phyloP scores from a whole-genome alignment of 495 filamentous ascomycete species.

The Aspergillus ellipticus region DNA sequence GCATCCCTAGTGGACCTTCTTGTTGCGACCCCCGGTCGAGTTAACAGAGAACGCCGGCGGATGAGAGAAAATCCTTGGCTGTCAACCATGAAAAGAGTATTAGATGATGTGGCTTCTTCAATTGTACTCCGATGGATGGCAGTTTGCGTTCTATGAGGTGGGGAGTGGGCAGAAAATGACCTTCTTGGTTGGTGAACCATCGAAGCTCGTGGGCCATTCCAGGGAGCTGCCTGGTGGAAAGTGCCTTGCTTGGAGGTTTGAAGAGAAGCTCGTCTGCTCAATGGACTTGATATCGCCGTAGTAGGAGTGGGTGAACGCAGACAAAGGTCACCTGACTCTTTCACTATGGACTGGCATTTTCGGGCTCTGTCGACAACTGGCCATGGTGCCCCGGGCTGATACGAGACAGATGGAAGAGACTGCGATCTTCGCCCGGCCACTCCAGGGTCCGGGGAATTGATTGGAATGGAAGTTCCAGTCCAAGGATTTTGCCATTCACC shows the following conservation, averaged over 20 bases:
- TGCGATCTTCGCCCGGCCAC: constrained; percentile 11
- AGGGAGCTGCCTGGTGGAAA: constrained; percentile 24
- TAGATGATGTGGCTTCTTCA: constrained; percentile 32
- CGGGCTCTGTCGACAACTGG: not conserved
- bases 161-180: constrained; percentile 32
- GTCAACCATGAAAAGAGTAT: constrained; percentile 36
- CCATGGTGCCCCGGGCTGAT: constrained; percentile 11
- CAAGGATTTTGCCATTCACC: constrained; percentile 18
- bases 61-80: constrained; percentile 41
- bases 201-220: constrained; percentile 11
- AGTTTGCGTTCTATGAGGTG: constrained; percentile 23
- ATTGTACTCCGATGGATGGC: constrained; percentile 22
- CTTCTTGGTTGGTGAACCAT: constrained; percentile 22
- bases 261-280: constrained; percentile 12
- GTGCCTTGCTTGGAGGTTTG: constrained; percentile 18
- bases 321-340: constrained; percentile 3
- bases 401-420: constrained; percentile 14
- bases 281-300: constrained; percentile 3
- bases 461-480: constrained; percentile 12
- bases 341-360: not conserved
- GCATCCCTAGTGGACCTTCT: constrained; percentile 32
- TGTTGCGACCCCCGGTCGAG: constrained; percentile 45
- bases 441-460: constrained; percentile 3
- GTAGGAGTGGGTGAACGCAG: constrained; percentile 2
- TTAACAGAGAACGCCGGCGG: constrained; percentile 46